phyloP scores from a whole-genome alignment of 139 green algal species.

The Gonium pectorale region DNA sequence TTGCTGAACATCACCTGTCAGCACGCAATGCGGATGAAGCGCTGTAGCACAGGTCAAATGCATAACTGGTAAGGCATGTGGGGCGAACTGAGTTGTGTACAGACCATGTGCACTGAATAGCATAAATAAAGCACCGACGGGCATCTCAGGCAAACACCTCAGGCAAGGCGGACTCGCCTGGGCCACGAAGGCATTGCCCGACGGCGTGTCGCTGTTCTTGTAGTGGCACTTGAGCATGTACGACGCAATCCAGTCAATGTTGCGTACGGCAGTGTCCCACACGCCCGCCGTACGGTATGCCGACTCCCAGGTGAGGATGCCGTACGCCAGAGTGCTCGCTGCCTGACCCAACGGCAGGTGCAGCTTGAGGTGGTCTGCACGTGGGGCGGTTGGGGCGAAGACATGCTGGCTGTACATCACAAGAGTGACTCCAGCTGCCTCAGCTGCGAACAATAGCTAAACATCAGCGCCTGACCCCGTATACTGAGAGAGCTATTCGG shows the following conservation, averaged over 20 bases:
- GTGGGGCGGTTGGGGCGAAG: too few species aligned
- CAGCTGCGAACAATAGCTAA: too few species aligned
- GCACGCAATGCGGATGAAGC: too few species aligned
- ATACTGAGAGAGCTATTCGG: too few species aligned
- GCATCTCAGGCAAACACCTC: too few species aligned
- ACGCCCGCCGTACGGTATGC: constrained; percentile 17
- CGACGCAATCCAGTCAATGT: constrained; percentile 19
- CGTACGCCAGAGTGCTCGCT: constrained; percentile 15
- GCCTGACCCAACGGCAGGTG: constrained; percentile 37
- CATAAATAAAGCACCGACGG: too few species aligned
- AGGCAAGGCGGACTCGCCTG: not conserved
- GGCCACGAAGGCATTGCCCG: constrained; percentile 19
- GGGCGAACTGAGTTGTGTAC: not conserved
- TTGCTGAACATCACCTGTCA: too few species aligned
- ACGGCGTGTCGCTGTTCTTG: constrained; percentile 11
- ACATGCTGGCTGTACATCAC: too few species aligned
- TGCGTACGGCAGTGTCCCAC: constrained; percentile 28
- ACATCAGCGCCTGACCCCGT: too few species aligned
- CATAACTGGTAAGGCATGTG: not conserved
- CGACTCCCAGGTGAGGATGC: constrained; percentile 19
- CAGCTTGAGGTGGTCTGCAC: constrained; percentile 41
- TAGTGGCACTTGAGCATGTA: constrained; percentile 41
- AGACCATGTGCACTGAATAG: not conserved
- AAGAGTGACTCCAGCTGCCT: too few species aligned
- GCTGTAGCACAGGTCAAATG: too few species aligned